Percentiles rank a stretch among this genome's conserved stretches.
Conservation (phyloP, 2,329 filamentous ascomycete genomes). For the Botrytis elliptica region DNA sequence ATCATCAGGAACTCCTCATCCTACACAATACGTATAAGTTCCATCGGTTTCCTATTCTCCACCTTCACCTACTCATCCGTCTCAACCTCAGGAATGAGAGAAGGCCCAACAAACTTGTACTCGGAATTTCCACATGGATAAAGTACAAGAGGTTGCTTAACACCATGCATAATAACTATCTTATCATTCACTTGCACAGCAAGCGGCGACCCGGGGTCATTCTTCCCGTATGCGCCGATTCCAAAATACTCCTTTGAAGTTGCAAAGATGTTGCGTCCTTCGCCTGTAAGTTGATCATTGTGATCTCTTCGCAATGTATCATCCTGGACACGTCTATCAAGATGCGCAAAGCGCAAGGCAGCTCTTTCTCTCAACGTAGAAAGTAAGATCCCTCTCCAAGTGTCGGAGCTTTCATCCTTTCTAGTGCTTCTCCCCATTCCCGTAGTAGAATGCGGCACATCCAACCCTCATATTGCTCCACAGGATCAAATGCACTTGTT, state of each 20-base stretch:
- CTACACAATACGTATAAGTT: background rate
- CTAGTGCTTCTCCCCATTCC: background rate
- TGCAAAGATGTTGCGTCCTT: background rate
- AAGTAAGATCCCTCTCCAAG: background rate
- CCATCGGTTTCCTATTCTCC: background rate
- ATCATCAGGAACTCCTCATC: background rate
- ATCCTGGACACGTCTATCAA: background rate
- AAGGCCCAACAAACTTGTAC: background rate
- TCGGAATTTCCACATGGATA: background rate
- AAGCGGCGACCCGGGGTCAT: fast-evolving
- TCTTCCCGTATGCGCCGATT: background rate
- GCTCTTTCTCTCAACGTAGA: background rate
- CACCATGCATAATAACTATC: background rate
- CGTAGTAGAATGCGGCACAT: background rate
- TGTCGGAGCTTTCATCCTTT: background rate
- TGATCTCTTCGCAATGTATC: background rate
- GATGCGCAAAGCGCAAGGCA: background rate
- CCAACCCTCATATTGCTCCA: background rate
- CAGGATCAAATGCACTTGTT: background rate
- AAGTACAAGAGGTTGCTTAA: background rate
- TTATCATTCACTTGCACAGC: background rate
- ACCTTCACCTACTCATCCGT: background rate
- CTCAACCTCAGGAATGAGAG: background rate
- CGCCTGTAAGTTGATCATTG: background rate
- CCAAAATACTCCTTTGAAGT: background rate